Conservation (phyloP, 1,284 basidiomycete species). For the Bjerkandera adusta region DNA sequence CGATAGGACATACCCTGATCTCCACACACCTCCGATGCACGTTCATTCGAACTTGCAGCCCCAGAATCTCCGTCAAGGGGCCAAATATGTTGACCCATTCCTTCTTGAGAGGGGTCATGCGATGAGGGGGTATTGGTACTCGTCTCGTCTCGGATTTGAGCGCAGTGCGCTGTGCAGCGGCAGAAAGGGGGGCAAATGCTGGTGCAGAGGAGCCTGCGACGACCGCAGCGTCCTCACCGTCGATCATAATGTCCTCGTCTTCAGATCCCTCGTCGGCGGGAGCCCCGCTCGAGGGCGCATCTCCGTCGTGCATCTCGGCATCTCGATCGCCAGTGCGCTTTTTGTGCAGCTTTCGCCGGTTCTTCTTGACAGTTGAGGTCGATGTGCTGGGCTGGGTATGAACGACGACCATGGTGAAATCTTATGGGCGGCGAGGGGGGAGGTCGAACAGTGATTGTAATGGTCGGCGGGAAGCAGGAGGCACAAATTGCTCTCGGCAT, state of each 20-base stretch:
- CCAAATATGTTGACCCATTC: constrained; percentile 98
- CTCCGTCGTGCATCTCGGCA: constrained; percentile 35
- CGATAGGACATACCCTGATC: constrained; percentile 65
- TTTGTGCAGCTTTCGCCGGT: constrained; percentile 52
- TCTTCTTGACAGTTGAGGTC: constrained; percentile 44
- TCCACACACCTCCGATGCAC: constrained; percentile 87
- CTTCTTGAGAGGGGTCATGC: constrained; percentile 96
- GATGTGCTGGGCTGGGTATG: constrained; percentile 36
- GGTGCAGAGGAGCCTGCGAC: constrained; percentile 47
- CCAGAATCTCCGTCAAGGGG: constrained; percentile 92
- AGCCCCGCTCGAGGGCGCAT: constrained; percentile 13
- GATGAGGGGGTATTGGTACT: constrained; percentile 92
- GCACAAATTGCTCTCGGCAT: constrained; percentile 22
- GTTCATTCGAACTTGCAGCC: constrained; percentile 97
- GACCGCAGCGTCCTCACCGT: constrained; percentile 43
- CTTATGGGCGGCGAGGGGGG: not conserved
- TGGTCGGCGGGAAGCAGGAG: constrained; percentile 12
- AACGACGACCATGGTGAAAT: constrained; percentile 54
- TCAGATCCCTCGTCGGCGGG: constrained; percentile 38
- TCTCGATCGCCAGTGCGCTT: constrained; percentile 30
- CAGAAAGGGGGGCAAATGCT: constrained; percentile 63
- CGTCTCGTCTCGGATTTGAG: constrained; percentile 80
- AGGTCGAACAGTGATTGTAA: constrained; percentile 6
- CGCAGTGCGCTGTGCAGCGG: constrained; percentile 50
- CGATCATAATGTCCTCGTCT: constrained; percentile 67